phyloP scores from a whole-genome alignment of 176 grass and related monocot genomes.

The Ampelocalamus luodianensis region DNA sequence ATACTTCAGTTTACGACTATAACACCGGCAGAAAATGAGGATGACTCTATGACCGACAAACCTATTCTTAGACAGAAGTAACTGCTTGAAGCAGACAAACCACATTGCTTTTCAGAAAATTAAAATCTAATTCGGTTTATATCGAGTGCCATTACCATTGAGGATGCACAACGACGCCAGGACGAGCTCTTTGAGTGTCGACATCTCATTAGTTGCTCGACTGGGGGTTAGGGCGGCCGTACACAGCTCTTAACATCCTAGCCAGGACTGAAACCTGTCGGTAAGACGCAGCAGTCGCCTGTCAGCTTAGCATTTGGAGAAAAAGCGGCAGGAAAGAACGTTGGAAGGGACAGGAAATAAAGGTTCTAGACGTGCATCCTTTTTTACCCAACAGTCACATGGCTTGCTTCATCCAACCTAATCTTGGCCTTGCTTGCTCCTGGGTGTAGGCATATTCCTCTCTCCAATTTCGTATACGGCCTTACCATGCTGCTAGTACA shows the following conservation, averaged over 20 bases:
- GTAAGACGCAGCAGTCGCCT: background rate
- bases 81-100: background rate
- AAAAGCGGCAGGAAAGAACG: background rate
- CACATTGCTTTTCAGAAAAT: too few relatives aligned
- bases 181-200: background rate
- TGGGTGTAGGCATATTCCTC: constrained; percentile 61
- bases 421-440: constrained; percentile 55
- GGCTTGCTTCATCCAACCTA: constrained; percentile 44
- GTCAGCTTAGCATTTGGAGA: constrained; percentile 11
- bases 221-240: background rate
- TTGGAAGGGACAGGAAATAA: constrained; percentile 39
- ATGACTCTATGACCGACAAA: background rate
- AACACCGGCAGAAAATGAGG: background rate
- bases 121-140: background rate
- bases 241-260: background rate
- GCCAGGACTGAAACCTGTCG: background rate
- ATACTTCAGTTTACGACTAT: background rate
- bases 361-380: constrained; percentile 40
- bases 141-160: background rate
- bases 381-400: constrained; percentile 46
- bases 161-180: background rate
- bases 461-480: background rate
- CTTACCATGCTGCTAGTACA: background rate
- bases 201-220: background rate
- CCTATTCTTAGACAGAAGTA: background rate